Evolutionary conservation across 1,284 basidiomycete genomes (phyloP).

Genomic region (Cystobasidium sp.): DNA sequence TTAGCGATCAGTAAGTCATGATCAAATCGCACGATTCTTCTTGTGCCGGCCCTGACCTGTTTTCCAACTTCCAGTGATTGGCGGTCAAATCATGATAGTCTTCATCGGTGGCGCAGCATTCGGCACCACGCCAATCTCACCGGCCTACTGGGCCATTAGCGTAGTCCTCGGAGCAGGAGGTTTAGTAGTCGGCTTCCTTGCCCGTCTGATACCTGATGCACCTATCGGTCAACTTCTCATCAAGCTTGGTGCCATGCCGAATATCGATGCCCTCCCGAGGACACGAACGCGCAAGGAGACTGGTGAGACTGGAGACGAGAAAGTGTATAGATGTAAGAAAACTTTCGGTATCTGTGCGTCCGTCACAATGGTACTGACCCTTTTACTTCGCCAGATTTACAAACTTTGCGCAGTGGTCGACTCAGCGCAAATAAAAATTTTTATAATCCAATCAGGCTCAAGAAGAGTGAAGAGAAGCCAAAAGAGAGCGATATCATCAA

Average conservation of each 20-base stretch:
- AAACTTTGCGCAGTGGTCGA: conserved; percentile 19
- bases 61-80: conserved; percentile 21
- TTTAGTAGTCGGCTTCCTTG: conserved; percentile 25
- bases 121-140: conserved; percentile 33
- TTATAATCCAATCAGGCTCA: conserved; percentile 5
- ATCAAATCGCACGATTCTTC: background rate
- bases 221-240: conserved; percentile 30
- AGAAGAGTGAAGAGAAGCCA: background rate
- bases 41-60: background rate
- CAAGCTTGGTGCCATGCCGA: conserved; percentile 35
- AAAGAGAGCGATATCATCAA: conserved; percentile 4
- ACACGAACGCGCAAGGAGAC: conserved; percentile 17
- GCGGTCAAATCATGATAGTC: conserved; percentile 46
- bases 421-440: conserved; percentile 27
- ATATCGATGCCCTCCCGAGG: conserved; percentile 28
- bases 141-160: conserved; percentile 34
- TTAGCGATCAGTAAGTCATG: conserved; percentile 45
- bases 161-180: conserved; percentile 30
- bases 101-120: conserved; percentile 49
- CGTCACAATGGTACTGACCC: too few species aligned
- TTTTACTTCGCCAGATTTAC: too few species aligned
- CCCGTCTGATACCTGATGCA: conserved; percentile 34
- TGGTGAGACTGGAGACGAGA: conserved; percentile 24
- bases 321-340: conserved; percentile 32
- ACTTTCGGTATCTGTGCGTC: too few species aligned